Conservation (phyloP, 2,329 filamentous ascomycete species). For the Arthrobotrys megalospora region DNA sequence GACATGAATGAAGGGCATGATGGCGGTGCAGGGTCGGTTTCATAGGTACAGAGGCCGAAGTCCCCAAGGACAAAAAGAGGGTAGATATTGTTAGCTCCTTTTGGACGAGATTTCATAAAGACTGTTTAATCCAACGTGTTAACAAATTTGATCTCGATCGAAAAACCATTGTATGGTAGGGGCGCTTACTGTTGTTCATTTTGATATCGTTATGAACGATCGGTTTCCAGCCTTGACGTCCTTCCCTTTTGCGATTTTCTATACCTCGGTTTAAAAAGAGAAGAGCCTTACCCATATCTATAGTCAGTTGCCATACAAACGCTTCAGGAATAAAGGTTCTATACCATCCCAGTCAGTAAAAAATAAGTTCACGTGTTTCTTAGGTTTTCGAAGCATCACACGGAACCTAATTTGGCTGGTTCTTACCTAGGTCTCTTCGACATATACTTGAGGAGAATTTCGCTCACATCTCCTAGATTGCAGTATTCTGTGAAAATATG, state of each 20-base stretch:
- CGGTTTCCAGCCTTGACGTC: conserved; percentile 8
- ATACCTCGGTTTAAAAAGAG: conserved; percentile 20
- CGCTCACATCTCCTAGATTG: conserved; percentile 32
- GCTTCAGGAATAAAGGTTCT: conserved; percentile 47
- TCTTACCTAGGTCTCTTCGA: background rate
- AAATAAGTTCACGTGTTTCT: too few relatives aligned
- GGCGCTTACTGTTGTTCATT: conserved; percentile 40
- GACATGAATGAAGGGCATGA: conserved; percentile 42
- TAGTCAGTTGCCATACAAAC: conserved; percentile 27
- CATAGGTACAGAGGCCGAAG: conserved; percentile 18
- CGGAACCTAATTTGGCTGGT: background rate
- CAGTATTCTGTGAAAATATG: conserved; percentile 49
- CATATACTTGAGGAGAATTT: conserved; percentile 6
- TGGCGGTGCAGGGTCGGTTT: conserved; percentile 8
- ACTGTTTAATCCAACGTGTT: conserved; percentile 6
- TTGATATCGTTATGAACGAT: conserved; percentile 50
- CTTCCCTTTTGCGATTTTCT: background rate
- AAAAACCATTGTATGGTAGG: background rate
- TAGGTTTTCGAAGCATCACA: too few relatives aligned
- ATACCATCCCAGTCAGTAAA: background rate
- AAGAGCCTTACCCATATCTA: conserved; percentile 34
- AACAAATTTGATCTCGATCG: background rate
- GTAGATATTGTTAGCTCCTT: conserved; percentile 32
- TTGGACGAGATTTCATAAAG: conserved; percentile 38
- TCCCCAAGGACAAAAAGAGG: conserved; percentile 52